Conservation (phyloP, 2,329 filamentous ascomycete genomes). For the Exophiala calicioides region DNA sequence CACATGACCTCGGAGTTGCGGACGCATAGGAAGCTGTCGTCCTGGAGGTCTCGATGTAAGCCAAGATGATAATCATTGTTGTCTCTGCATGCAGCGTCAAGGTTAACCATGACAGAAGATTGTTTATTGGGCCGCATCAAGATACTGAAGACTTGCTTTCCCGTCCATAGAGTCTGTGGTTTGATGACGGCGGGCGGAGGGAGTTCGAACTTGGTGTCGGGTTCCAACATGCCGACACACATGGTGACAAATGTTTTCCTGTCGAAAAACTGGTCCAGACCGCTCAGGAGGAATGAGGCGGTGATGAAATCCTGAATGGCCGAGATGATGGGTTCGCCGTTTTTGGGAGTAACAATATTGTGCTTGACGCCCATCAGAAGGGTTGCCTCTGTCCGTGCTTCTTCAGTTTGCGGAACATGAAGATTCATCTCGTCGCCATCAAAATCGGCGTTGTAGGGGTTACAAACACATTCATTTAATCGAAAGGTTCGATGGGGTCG, state of each 20-base stretch:
- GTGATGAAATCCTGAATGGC: constrained; percentile 99
- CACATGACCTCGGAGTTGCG: constrained; percentile 98
- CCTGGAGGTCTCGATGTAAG: constrained; percentile 67
- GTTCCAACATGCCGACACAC: constrained; percentile 91
- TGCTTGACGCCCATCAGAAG: constrained; percentile 98
- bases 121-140: constrained; percentile 84
- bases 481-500: constrained; percentile 94
- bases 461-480: constrained; percentile 96
- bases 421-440: constrained; percentile 99
- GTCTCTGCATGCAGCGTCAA: constrained; percentile 88
- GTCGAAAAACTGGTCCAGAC: constrained; percentile 91
- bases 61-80: constrained; percentile 64
- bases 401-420: constrained; percentile 96
- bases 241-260: constrained; percentile 85
- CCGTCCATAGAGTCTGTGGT: constrained; percentile 87
- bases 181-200: constrained; percentile 85
- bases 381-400: constrained; percentile 91
- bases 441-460: constrained; percentile 98
- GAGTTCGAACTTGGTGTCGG: constrained; percentile 73
- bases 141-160: constrained; percentile 93
- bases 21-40: constrained; percentile 84
- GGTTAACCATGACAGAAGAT: constrained; percentile 81
- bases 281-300: constrained; percentile 84
- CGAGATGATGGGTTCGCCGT: constrained; percentile 95
- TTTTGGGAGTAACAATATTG: constrained; percentile 93